These are phyloP conservation scores for Blastobotrys persicus DNA, from an alignment of 1,139 yeast species.

Conservation along the genomic window DNA sequence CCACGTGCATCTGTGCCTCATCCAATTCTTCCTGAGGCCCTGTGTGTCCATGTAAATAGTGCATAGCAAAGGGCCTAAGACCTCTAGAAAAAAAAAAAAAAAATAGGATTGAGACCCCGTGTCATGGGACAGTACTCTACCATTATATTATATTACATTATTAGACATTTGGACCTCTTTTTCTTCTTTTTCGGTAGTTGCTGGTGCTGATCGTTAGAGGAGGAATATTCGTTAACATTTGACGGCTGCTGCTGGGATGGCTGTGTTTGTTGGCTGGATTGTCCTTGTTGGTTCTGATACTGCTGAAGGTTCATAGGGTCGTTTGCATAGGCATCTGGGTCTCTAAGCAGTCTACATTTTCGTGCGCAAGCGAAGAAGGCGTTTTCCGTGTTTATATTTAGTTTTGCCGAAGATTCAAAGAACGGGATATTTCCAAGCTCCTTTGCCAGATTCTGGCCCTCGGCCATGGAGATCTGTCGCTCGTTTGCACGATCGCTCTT, in stretches of 20 bases:
- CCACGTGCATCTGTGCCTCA: no score
- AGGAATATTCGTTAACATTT: not conserved
- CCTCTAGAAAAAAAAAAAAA: no score
- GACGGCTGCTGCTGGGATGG: conserved; percentile 8
- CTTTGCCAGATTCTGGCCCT: conserved; percentile 71
- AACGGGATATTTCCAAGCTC: conserved; percentile 76
- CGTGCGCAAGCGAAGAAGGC: conserved; percentile 89
- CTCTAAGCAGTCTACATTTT: conserved; percentile 53
- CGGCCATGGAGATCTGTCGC: conserved; percentile 73
- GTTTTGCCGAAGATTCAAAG: conserved; percentile 88
- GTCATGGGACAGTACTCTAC: no score
- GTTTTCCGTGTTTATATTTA: conserved; percentile 84
- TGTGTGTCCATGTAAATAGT: no score
- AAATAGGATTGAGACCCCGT: no score
- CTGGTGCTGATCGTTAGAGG: conserved; percentile 6
- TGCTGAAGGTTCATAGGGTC: conserved; percentile 10
- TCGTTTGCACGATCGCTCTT: conserved; percentile 69
- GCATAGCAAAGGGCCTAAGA: no score
- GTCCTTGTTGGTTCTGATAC: conserved; percentile 12
- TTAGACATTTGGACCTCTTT: conserved; percentile 20
- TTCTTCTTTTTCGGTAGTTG: conserved; percentile 16
- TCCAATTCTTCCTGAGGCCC: no score
- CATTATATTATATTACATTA: conserved; percentile 17
- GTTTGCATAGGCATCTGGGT: conserved; percentile 19
- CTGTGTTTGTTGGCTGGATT: conserved; percentile 11